Evolutionary conservation across 495 filamentous ascomycete genomes (phyloP).

Genomic region (Xylaria scruposa): DNA sequence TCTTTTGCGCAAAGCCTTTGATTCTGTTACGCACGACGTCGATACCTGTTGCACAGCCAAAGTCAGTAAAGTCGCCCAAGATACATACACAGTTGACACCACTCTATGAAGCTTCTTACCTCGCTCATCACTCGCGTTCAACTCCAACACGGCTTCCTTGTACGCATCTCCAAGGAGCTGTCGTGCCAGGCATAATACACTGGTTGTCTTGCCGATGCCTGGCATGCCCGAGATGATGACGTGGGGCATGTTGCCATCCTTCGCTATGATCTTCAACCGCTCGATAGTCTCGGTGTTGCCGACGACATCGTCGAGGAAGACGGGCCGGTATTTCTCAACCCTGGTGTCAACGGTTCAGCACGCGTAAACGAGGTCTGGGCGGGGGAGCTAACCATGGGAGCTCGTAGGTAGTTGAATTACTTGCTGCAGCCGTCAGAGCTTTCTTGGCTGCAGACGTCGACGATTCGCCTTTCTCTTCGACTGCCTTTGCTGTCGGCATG

Average conservation of each 20-base stretch:
- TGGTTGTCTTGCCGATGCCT: slow-evolving; percentile 98
- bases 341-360: slow-evolving; percentile 53
- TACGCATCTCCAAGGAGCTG: slow-evolving; percentile 93
- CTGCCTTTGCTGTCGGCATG: slow-evolving; percentile 51
- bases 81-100: not conserved
- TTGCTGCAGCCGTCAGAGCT: slow-evolving; percentile 67
- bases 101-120: slow-evolving; percentile 52
- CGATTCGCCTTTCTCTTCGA: slow-evolving; percentile 68
- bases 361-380: not conserved
- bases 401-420: slow-evolving; percentile 74
- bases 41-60: slow-evolving; percentile 65
- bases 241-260: slow-evolving; percentile 99
- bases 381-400: slow-evolving; percentile 77
- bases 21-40: slow-evolving; percentile 99
- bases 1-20: slow-evolving; percentile 99
- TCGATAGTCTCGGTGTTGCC: slow-evolving; percentile 98
- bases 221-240: slow-evolving; percentile 99
- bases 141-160: slow-evolving; percentile 95
- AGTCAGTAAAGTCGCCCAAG: slow-evolving; percentile 1
- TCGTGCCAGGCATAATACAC: slow-evolving; percentile 89
- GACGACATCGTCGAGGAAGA: slow-evolving; percentile 94
- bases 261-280: slow-evolving; percentile 96
- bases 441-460: slow-evolving; percentile 75
- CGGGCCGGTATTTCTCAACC: slow-evolving; percentile 98
- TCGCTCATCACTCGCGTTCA: slow-evolving; percentile 96